Evolutionary conservation across 352 stramenopile species (phyloP).

Genomic region (Pythium periplocum): DNA sequence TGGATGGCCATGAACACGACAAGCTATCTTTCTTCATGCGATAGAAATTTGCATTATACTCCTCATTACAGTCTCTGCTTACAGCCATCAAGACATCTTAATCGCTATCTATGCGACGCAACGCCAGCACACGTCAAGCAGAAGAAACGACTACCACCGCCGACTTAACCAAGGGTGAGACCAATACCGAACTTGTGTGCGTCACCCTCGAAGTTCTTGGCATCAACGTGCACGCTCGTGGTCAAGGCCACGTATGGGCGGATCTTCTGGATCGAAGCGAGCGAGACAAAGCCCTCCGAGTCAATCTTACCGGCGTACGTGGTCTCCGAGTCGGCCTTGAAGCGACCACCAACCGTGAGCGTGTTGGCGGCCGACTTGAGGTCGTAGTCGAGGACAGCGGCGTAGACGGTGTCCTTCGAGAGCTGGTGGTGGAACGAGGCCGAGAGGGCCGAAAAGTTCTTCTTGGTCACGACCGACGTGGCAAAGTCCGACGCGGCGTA

Average conservation of each 20-base stretch:
- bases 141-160: too few species aligned
- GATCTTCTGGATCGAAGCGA: slow-evolving; percentile 76
- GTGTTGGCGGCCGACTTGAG: slow-evolving; percentile 79
- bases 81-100: too few species aligned
- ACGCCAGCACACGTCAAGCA: too few species aligned
- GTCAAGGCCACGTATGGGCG: slow-evolving; percentile 67
- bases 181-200: slow-evolving; percentile 83
- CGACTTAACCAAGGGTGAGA: slow-evolving; percentile 65
- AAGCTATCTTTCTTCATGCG: too few species aligned
- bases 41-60: too few species aligned
- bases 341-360: slow-evolving; percentile 69
- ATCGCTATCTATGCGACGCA: too few species aligned
- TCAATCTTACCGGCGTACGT: slow-evolving; percentile 83
- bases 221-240: slow-evolving; percentile 75
- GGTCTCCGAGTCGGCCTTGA: slow-evolving; percentile 67
- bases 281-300: slow-evolving; percentile 73
- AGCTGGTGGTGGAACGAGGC: slow-evolving; percentile 82
- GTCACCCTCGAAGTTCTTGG: slow-evolving; percentile 84
- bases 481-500: slow-evolving; percentile 66
- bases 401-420: slow-evolving; percentile 71
- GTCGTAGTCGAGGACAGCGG: slow-evolving; percentile 78
- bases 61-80: too few species aligned
- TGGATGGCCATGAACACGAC: too few species aligned
- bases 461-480: slow-evolving; percentile 71
- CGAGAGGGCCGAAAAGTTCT: slow-evolving; percentile 75